Evolutionary conservation across 1,284 basidiomycete genomes (phyloP), one percentile per base, ranked within the genome.

Genomic region (Cryptococcus sp.): DNA sequence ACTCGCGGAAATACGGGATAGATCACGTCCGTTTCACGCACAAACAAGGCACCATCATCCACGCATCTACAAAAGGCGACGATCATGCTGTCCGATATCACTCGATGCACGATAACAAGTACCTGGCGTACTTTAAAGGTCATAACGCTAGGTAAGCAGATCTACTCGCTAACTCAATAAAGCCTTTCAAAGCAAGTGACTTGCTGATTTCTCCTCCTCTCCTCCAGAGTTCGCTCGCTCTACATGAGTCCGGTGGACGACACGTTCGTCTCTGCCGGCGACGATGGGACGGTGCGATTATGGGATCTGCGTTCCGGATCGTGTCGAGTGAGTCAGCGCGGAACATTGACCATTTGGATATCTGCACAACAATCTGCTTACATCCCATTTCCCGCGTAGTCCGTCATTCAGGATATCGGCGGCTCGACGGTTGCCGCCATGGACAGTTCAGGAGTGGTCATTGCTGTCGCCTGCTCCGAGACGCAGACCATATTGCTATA

Each of bases 1-100:
- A 89, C 67, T 97, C 93, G 0, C 92, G 94, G 77, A 99, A 99
- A 78, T 99, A 99, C 76, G 96, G 96, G 1, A 89, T 93, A 30
- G 90, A 94, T 74, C 85, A 96, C 17, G 91, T 93, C 17, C 86
- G 93, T 2, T 97, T 97, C 73, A 97, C 95, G 0, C 96, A 99
- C 80, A 89, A 89, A 69, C 86, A 85, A 59, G 86, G 86, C 0
- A 85, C 88, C 5, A 88, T 98, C 56, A 77, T 99, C 3, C 88
- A 98, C 72, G 91, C 95, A 1, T 94, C 91, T 1, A 98, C 94
- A 6, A 97, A 96, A 77, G 91, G 90, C 75, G 91, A 97, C 73
- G 91, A 81, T 68, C 64, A 98, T 70, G 92, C 91, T 1, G 86
- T 99, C 61, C 87, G 96, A 23, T 97, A 98, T 76, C 92, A 96